Base-by-base conservation (phyloP, 139 green algal species). In the Ettlia oleoabundans region DNA sequence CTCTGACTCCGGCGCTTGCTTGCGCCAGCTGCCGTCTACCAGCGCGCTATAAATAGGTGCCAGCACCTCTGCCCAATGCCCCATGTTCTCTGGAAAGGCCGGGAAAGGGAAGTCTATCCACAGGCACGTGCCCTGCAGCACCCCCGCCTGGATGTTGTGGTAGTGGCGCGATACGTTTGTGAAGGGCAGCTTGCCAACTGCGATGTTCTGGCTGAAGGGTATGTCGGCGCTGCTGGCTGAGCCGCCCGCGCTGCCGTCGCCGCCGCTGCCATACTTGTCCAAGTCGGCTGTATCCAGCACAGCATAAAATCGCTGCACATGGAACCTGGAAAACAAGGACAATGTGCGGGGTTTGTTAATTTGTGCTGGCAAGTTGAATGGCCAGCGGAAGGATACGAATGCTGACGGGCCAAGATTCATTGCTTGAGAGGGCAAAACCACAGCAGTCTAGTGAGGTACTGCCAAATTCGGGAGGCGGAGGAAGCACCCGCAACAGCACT, bases 61-160 rank as follows among this genome's bases (percentile, higher is more conserved):
- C 78, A 96, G 85, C 26, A 91, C 66, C 86, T 97, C 93, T 3
- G 86, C 82, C 93, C 93, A 97, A 84, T 95, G 91, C 2, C 93
- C 94, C 58, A 95, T 78, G 85, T 96, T 93, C 63, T 94, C 86
- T 0, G 89, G 82, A 74, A 89, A 93, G 26, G 87, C 84, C 13
- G 89, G 83, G 82, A 95, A 94, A 5, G 92, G 88, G 51, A 94
- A 92, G 83, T 96, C 92, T 2, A 97, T 51, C 35, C 92, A 81
- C 38, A 96, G 72, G 8, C 88, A 92, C 28, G 90, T 91, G 64
- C 93, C 94, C 9, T 82, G 61, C 47, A 93, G 51, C 88, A 85
- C 82, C 15, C 43, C 69, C 53, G 81, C 72, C 69, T 72, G 28
- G 38, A 81, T 70, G 40, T 70, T 72, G 58, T 61, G 75, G 15